Percentiles rank a stretch among this genome's conserved stretches.
Conservation (phyloP, 2,329 filamentous ascomycete species). For the Didymella keratinophila region DNA sequence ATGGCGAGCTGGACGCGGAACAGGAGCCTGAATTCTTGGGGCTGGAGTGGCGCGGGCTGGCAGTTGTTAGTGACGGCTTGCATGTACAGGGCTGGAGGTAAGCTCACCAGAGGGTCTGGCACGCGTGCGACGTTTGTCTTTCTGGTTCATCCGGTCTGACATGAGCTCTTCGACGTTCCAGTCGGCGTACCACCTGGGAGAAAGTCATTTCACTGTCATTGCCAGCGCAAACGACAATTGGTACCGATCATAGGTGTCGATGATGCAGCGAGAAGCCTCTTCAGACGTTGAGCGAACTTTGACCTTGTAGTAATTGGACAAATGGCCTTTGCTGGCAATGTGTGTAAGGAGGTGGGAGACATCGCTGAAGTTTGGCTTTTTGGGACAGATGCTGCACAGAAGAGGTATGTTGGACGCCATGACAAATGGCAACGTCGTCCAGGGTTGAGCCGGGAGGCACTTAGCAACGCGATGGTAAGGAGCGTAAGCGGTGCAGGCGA, state of each 20-base stretch:
- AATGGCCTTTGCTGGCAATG: constrained; percentile 89
- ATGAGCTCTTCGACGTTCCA: constrained; percentile 77
- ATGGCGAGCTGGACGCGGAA: constrained; percentile 29
- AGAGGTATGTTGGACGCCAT: constrained; percentile 67
- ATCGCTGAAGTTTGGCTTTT: constrained; percentile 83
- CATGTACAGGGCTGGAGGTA: neutral
- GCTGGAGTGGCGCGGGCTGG: constrained; percentile 36
- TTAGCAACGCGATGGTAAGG: constrained; percentile 29
- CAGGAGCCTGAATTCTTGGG: constrained; percentile 35
- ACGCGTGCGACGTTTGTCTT: constrained; percentile 70
- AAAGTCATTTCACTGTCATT: neutral
- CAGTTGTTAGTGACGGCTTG: constrained; percentile 30
- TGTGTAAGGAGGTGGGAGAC: constrained; percentile 92
- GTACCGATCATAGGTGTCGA: constrained; percentile 72
- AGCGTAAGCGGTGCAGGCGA: constrained; percentile 31
- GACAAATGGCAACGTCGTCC: constrained; percentile 44
- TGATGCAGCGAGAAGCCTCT: constrained; percentile 65
- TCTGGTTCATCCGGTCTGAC: constrained; percentile 77
- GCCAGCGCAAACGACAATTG: neutral
- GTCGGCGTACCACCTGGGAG: constrained; percentile 70
- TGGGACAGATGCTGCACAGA: constrained; percentile 83
- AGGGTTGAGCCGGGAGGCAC: neutral
- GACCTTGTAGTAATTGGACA: constrained; percentile 83
- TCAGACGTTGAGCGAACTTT: constrained; percentile 76
- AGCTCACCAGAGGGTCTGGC: constrained; percentile 43